Percentiles rank a stretch among this genome's conserved stretches.
Evolutionary conservation across 73 alveolate species (phyloP).

Genomic region (Paramecium pentaurelia): DNA sequence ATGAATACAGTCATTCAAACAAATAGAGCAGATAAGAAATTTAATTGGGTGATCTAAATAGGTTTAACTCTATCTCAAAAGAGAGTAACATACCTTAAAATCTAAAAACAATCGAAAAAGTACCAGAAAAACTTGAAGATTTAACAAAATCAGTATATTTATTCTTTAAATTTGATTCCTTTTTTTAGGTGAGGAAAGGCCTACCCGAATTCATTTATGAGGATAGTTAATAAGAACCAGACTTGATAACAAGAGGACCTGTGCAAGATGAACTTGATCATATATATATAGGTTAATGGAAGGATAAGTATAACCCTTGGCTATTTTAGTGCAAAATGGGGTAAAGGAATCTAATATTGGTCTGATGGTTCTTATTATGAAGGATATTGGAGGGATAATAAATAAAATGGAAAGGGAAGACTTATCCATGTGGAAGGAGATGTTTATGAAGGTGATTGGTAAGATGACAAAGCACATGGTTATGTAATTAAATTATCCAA

Average conservation of each 20-base stretch:
- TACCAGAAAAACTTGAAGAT: neutral
- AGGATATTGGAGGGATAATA: slow-evolving; percentile 60
- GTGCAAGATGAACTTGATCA: neutral
- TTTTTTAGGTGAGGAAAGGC: neutral
- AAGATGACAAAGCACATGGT: slow-evolving; percentile 60
- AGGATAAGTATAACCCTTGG: neutral
- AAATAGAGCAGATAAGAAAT: neutral
- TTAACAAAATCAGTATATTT: neutral
- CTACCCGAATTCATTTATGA: neutral
- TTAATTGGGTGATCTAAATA: neutral
- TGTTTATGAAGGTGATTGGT: slow-evolving; percentile 74
- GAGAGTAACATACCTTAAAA: neutral
- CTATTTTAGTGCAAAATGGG: neutral
- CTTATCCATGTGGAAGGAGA: slow-evolving; percentile 83
- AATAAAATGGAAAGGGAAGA: slow-evolving; percentile 80
- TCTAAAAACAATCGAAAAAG: neutral
- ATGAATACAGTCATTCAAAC: neutral
- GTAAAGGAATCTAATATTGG: neutral
- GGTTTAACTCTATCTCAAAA: neutral
- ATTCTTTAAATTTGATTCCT: neutral
- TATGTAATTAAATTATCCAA: neutral
- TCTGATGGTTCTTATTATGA: slow-evolving; percentile 57
- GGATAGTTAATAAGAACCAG: neutral
- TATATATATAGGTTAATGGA: neutral
- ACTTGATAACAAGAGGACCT: neutral